phyloP scores from a whole-genome alignment of 352 stramenopile genomes.

The Globisporangium perplexum region DNA sequence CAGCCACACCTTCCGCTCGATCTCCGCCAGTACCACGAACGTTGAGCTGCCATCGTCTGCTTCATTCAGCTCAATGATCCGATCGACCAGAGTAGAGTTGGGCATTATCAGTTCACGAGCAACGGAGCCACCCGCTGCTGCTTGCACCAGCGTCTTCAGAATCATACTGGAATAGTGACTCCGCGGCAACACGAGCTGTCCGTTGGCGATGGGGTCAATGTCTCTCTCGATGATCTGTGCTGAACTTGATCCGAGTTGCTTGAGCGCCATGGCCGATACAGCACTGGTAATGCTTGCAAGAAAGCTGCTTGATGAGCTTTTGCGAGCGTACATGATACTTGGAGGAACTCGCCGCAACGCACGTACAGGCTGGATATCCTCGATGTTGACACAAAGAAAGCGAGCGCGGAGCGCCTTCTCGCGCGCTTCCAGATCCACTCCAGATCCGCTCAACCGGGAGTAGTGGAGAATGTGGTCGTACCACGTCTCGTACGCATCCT shows the following conservation, averaged over 20 bases:
- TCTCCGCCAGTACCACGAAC: conserved; percentile 25
- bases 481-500: neutral
- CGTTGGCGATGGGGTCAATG: neutral
- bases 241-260: neutral
- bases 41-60: conserved; percentile 15
- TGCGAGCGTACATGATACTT: conserved; percentile 4
- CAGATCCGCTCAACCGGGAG: neutral
- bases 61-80: conserved; percentile 6
- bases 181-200: neutral
- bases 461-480: conserved; percentile 3
- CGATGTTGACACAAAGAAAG: conserved; percentile 6
- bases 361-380: conserved; percentile 12
- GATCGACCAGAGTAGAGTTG: conserved; percentile 1
- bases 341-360: neutral
- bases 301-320: neutral
- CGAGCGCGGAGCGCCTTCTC: neutral
- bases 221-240: neutral
- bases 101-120: neutral
- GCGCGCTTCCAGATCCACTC: neutral
- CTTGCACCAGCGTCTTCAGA: conserved; percentile 10
- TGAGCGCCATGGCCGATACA: neutral
- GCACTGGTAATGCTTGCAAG: neutral
- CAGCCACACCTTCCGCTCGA: conserved; percentile 33
- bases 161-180: conserved; percentile 1
- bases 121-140: neutral